phyloP scores from a whole-genome alignment of 1,139 yeast species.

The Kurtzmaniella quercitrusa region DNA sequence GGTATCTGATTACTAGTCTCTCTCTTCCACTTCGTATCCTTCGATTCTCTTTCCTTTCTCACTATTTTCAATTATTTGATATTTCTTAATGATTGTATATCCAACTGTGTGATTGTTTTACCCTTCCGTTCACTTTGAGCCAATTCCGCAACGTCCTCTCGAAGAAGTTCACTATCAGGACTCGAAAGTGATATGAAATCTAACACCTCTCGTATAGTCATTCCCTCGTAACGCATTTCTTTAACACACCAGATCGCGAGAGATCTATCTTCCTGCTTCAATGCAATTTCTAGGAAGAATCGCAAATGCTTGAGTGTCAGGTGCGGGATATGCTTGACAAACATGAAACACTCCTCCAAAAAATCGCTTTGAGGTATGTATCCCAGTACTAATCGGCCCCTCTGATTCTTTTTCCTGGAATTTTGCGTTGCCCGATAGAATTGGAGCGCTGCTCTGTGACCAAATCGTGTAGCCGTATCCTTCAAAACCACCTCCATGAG shows the following conservation, averaged over 20 bases:
- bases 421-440: background rate
- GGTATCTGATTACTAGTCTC: too few relatives aligned
- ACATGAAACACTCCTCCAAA: background rate
- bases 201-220: constrained; percentile 21
- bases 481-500: constrained; percentile 1
- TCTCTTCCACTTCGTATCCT: too few relatives aligned
- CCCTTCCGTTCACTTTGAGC: background rate
- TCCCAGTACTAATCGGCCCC: background rate
- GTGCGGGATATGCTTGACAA: background rate
- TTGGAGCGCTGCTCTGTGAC: background rate
- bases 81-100: background rate
- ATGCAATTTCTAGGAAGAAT: constrained; percentile 20
- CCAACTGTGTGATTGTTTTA: background rate
- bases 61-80: background rate
- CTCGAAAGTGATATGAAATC: constrained; percentile 7
- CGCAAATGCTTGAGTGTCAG: constrained; percentile 9
- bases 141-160: background rate
- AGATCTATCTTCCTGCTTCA: constrained; percentile 19
- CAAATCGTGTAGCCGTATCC: background rate
- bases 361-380: background rate
- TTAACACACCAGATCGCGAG: constrained; percentile 29
- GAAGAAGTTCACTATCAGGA: background rate
- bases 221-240: constrained; percentile 30
- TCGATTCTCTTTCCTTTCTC: background rate
- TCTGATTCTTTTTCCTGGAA: background rate